Conservation (phyloP, 169 alveolate species). For the Eimeria zaria region DNA sequence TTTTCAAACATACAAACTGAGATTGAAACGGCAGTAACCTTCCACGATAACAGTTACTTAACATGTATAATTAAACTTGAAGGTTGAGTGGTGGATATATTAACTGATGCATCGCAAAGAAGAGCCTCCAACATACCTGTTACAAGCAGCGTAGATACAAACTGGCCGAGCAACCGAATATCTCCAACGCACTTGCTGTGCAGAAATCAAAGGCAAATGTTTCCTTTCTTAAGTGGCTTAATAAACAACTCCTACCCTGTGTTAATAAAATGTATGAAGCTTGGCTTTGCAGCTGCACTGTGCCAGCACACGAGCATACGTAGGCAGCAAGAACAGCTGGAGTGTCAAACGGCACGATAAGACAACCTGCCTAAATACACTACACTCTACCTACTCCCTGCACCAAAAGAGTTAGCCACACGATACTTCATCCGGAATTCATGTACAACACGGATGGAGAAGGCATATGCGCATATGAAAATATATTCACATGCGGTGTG, state of each 20-base stretch:
- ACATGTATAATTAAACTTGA: too few species aligned
- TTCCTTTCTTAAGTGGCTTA: background rate
- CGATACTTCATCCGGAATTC: background rate
- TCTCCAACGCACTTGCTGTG: background rate
- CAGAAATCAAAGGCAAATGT: background rate
- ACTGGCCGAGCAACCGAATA: background rate
- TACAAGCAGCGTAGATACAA: background rate
- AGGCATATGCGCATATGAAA: background rate
- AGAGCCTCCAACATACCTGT: background rate
- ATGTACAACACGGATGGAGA: background rate
- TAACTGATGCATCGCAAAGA: background rate
- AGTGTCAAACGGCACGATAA: background rate
- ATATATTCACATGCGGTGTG: background rate
- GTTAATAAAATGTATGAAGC: background rate
- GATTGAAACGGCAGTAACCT: background rate
- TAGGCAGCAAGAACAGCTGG: background rate
- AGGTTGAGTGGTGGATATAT: too few species aligned
- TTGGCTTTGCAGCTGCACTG: background rate
- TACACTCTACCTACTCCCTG: background rate
- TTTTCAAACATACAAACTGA: background rate
- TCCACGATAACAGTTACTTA: background rate
- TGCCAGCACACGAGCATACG: background rate
- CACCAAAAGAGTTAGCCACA: background rate
- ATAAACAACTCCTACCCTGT: background rate
- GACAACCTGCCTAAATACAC: background rate